Percentiles rank a stretch among this genome's conserved stretches.
These are phyloP conservation scores for Tricharina praecox DNA, from an alignment of 495 filamentous ascomycete species.

Conservation along the genomic window DNA sequence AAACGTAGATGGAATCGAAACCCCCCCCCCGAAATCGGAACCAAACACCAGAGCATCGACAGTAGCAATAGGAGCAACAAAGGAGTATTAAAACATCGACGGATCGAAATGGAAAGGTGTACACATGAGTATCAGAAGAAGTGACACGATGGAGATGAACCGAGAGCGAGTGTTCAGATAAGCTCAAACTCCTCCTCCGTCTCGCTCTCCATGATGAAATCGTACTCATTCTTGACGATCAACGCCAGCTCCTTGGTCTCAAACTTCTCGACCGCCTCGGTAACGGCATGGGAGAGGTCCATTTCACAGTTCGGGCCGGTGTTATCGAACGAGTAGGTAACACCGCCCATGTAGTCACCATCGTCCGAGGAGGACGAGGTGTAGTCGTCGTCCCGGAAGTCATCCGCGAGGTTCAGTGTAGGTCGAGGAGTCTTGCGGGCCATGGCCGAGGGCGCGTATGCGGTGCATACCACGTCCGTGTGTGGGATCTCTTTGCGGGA, in stretches of 20 bases:
- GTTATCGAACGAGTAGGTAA: slow-evolving; percentile 21
- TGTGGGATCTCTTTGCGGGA: neutral
- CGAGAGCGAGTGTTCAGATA: too few relatives aligned
- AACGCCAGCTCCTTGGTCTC: slow-evolving; percentile 23
- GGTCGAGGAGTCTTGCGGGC: slow-evolving; percentile 1
- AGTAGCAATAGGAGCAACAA: too few relatives aligned
- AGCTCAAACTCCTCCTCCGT: slow-evolving; percentile 23
- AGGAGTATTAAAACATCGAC: too few relatives aligned
- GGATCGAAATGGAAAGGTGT: too few relatives aligned
- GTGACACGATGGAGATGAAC: too few relatives aligned
- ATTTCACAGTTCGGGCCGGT: slow-evolving; percentile 8
- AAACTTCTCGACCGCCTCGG: slow-evolving; percentile 24
- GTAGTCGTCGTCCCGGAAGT: slow-evolving; percentile 17
- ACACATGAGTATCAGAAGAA: too few relatives aligned
- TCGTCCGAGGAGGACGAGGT: slow-evolving; percentile 13
- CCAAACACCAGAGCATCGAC: too few relatives aligned
- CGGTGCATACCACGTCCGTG: neutral
- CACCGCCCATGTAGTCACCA: slow-evolving; percentile 10
- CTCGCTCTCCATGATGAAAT: slow-evolving; percentile 10
- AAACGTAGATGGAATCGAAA: too few relatives aligned
- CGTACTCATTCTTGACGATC: slow-evolving; percentile 25
- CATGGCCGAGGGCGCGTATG: neutral
- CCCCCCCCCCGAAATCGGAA: too few relatives aligned
- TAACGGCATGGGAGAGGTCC: slow-evolving; percentile 18
- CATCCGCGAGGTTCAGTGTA: slow-evolving; percentile 3